phyloP scores from a whole-genome alignment of 495 filamentous ascomycete genomes.

The Penicillium longicatenatum region DNA sequence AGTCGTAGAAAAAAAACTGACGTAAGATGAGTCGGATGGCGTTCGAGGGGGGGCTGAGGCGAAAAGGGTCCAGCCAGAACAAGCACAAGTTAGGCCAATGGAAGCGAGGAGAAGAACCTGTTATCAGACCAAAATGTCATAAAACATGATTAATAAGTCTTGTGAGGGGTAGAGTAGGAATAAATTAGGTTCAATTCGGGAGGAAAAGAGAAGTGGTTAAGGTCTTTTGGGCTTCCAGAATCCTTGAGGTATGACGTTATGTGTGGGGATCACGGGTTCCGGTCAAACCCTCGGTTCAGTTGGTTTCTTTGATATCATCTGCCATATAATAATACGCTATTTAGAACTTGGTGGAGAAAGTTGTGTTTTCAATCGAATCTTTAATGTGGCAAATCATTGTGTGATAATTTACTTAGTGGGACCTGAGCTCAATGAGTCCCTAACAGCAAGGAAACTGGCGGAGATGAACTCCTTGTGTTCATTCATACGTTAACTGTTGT shows the following conservation, averaged over 20 bases:
- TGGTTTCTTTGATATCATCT: background rate
- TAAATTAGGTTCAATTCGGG: background rate
- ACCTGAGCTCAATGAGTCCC: background rate
- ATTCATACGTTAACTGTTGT: background rate
- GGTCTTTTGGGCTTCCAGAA: background rate
- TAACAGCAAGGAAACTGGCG: background rate
- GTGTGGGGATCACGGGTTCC: conserved; percentile 15
- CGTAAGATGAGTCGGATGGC: conserved; percentile 19
- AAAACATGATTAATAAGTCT: conserved; percentile 28
- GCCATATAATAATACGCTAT: background rate
- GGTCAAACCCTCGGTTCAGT: conserved; percentile 11
- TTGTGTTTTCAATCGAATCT: background rate
- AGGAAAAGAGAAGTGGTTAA: background rate
- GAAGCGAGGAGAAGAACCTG: conserved; percentile 22
- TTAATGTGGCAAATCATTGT: background rate
- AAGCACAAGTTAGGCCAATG: conserved; percentile 17
- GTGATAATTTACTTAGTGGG: background rate
- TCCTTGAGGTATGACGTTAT: background rate
- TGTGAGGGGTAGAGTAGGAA: background rate
- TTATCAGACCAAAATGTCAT: conserved; percentile 38
- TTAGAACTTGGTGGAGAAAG: background rate
- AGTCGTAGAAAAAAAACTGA: conserved; percentile 13
- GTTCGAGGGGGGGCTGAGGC: conserved; percentile 18
- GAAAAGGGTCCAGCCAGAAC: conserved; percentile 27
- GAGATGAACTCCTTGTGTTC: background rate